Evolutionary conservation across 225 moss, liverwort and hornwort species (phyloP), one percentile per base, ranked within the genome.

Genomic region (Rhytidiadelphus loreus): DNA sequence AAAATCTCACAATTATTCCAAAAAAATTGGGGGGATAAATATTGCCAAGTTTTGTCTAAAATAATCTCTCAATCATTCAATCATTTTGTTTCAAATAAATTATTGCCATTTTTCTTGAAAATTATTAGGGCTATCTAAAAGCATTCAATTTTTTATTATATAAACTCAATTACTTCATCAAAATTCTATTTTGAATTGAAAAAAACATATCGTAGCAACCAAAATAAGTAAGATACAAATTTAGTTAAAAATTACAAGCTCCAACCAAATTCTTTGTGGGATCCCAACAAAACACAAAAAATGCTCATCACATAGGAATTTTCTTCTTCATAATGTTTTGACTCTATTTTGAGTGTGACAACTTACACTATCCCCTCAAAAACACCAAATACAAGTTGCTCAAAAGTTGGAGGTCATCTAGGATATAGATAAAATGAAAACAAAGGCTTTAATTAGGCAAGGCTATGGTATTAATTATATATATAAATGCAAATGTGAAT

Each of bases 321-420:
- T 63, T 63, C 32, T 63, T 28, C 32, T 63, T 16, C 8, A 32
- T 16, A 32, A 32, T 63, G 1, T 63, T 32, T 63, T 63, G 28
- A 63, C 16, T 8, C 0, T 63, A 1, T 15, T 32, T 63, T 32
- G 16, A 62, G 30, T 16, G 8, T 32, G 16, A 32, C 63, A 16
- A 63, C 4, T 63, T 52, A 8, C 1, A 71, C 15, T 41, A 70
- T 41, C 5, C 4, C 41, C 8, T 70, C 39, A n/a, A 8, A 41
- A 22, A 26, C 16, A 41, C 6, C 70, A 41, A 70, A 15, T 1
- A 13, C 5, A 41, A 70, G 8, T 0, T 69, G 1, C 3, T 69
- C 0, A 69, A 2, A 24, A 14, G 13, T 25, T 39, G 7, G 4
- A 2, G 41, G 15, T 4, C 6, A n/a, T 4, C 8, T 7, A 4